Conservation (phyloP, 106 monocot species). For the Dioscorea alata region DNA sequence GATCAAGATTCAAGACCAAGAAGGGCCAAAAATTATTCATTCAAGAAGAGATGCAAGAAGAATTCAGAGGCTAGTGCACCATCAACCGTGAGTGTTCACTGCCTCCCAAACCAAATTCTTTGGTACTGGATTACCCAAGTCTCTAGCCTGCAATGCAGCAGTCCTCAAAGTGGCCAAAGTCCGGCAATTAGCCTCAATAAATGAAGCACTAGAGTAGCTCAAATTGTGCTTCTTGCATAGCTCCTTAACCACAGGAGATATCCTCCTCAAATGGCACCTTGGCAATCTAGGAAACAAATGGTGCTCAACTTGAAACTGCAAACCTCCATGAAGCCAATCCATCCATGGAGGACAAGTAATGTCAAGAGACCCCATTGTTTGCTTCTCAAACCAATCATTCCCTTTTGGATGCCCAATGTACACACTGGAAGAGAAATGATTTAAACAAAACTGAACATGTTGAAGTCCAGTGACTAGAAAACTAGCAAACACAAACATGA, state of each 20-base stretch:
- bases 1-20: no score
- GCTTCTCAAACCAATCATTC: slow-evolving; percentile 69
- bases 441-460: slow-evolving; percentile 65
- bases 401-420: slow-evolving; percentile 44
- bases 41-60: no score
- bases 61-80: neutral
- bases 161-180: slow-evolving; percentile 32
- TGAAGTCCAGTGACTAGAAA: slow-evolving; percentile 44
- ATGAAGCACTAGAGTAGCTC: slow-evolving; percentile 21
- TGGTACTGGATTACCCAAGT: slow-evolving; percentile 16
- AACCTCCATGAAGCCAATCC: slow-evolving; percentile 77
- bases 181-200: slow-evolving; percentile 40
- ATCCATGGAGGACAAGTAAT: slow-evolving; percentile 65
- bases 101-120: slow-evolving; percentile 68
- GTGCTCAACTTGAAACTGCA: slow-evolving; percentile 70
- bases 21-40: no score
- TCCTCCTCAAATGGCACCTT: slow-evolving; percentile 30
- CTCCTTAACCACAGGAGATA: slow-evolving; percentile 41
- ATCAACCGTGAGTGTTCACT: slow-evolving; percentile 50
- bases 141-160: slow-evolving; percentile 54
- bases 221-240: slow-evolving; percentile 53
- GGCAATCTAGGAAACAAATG: slow-evolving; percentile 59
- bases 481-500: slow-evolving; percentile 41
- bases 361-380: slow-evolving; percentile 52
- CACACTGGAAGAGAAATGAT: slow-evolving; percentile 46